Evolutionary conservation across 75 land plant species (phyloP), one percentile per base, ranked within the genome.

Genomic region (Pinus albicaulis): DNA sequence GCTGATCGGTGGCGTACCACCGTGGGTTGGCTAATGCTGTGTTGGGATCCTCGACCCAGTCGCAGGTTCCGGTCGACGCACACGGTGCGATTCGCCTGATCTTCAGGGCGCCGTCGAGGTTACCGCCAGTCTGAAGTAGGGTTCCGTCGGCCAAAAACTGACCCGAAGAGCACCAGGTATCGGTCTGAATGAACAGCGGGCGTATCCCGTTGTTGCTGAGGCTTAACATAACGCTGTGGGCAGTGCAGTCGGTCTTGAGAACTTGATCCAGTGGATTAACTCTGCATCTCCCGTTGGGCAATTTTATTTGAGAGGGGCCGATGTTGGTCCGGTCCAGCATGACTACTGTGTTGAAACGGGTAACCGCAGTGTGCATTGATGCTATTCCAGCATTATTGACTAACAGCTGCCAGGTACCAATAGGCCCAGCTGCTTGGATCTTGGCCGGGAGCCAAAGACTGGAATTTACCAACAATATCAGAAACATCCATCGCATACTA

Each of bases 311-410:
- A 6, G 97, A 90, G 2, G 77, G 85, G 26, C 85, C 89, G 52
- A 76, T 76, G 58, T 78, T 82, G 12, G 89, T 85, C 70, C 83
- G 76, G 66, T 90, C 92, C 75, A 84, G 87, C 59, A 90, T 84
- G 61, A 90, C 48, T 20, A 87, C 82, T 4, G 77, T 85, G 87
- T 87, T 85, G 70, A 25, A 64, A 76, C 77, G 81, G 19, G 83
- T 80, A 36, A 90, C 68, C 31, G 81, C 76, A 87, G 85, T 85
- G 78, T 90, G 92, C 92, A 90, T 90, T 26, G 89, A 31, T 31
- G 31, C 31, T 31, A 31, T 31, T 31, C 31, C 31, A 31, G 31
- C 59, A 77, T 78, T 90, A 64, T 79, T 60, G 0, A 87, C 71
- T 55, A 87, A 76, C 19, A 81, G 59, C 63, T 84, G 52, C 89